These are phyloP conservation scores for Zangia roseola DNA, from an alignment of 768 basidiomycete species.

Conservation along the genomic window DNA sequence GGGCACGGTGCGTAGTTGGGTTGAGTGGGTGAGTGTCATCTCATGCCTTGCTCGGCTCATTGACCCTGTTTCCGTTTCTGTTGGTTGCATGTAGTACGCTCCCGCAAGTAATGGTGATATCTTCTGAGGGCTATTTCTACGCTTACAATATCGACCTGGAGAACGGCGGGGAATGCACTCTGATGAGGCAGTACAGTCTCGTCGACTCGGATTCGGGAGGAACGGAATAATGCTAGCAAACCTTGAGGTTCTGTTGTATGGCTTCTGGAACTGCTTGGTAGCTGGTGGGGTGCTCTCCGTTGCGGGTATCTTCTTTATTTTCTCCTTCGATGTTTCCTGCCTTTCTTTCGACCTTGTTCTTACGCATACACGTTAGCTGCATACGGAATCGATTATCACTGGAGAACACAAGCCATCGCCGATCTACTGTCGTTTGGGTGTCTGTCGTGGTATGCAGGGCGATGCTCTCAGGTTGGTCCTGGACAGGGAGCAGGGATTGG, in stretches of 20 bases:
- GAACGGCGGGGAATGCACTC: constrained; percentile 89
- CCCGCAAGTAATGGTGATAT: constrained; percentile 97
- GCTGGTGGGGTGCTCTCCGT: neutral
- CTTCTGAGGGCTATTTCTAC: constrained; percentile 94
- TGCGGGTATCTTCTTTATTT: neutral
- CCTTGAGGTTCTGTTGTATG: neutral
- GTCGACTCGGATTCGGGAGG: constrained; percentile 28
- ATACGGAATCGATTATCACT: no score
- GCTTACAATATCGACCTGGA: constrained; percentile 95
- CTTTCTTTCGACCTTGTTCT: neutral
- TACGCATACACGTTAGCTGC: constrained; percentile 3
- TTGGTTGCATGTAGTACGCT: constrained; percentile 58
- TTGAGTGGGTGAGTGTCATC: constrained; percentile 71
- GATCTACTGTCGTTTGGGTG: no score
- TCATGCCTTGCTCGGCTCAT: neutral
- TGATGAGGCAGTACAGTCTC: constrained; percentile 89
- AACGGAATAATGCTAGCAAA: constrained; percentile 25
- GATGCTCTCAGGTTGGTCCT: no score
- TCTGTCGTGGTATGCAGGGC: no score
- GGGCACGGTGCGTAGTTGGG: constrained; percentile 84
- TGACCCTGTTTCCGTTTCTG: neutral
- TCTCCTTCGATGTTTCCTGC: neutral
- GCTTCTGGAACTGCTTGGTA: neutral
- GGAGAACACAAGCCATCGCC: no score
- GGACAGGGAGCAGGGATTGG: no score